Conservation (phyloP, 139 green algal genomes). For the Asterochloris sp. region DNA sequence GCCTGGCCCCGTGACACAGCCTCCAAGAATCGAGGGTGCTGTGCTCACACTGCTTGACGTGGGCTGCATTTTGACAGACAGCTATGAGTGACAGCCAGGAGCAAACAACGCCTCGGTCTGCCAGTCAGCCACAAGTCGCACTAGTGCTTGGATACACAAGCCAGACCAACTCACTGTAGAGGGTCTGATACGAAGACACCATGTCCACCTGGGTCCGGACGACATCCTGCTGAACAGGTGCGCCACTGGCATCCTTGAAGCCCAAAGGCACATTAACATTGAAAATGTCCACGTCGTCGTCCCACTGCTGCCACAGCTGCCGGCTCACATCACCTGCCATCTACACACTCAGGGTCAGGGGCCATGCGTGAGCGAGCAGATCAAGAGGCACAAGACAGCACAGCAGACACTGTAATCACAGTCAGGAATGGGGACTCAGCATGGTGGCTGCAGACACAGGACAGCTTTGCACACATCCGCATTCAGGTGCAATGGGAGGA, state of each 20-base stretch:
- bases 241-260: constrained; percentile 2
- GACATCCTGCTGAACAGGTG: constrained; percentile 5
- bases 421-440: too few relatives aligned
- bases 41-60: background rate
- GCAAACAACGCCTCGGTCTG: background rate
- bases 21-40: background rate
- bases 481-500: too few relatives aligned
- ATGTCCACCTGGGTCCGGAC: constrained; percentile 24
- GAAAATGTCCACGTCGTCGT: constrained; percentile 21
- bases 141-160: background rate
- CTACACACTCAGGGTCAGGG: background rate
- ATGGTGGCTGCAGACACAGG: too few relatives aligned
- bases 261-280: constrained; percentile 44
- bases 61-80: background rate
- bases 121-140: background rate
- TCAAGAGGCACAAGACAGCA: too few relatives aligned
- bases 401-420: too few relatives aligned
- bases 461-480: too few relatives aligned
- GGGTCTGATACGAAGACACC: constrained; percentile 16
- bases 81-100: background rate
- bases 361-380: background rate
- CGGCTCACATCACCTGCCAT: constrained; percentile 5
- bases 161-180: constrained; percentile 24
- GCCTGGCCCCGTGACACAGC: background rate
- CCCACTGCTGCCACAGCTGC: constrained; percentile 25